Conservation (phyloP, 1,284 basidiomycete species). For the Retiboletus flavoniger region DNA sequence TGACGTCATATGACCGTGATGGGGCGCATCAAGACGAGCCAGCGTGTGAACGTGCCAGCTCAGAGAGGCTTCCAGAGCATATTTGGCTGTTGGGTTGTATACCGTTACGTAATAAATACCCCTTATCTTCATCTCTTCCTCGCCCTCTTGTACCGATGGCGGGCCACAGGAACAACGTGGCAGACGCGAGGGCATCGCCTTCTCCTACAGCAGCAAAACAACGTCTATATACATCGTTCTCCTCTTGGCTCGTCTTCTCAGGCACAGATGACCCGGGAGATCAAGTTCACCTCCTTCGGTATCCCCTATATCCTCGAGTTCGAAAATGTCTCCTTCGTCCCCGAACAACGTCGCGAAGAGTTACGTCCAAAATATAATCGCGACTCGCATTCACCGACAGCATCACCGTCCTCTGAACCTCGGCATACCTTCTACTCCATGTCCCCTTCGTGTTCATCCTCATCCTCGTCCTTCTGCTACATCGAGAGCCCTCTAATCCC, state of each 20-base stretch:
- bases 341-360: conserved; percentile 3
- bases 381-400: not conserved
- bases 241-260: conserved; percentile 1
- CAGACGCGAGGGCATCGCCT: conserved; percentile 3
- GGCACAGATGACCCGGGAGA: conserved; percentile 31
- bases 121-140: conserved; percentile 4
- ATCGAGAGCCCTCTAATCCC: conserved; percentile 18
- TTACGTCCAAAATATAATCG: not conserved
- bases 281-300: conserved; percentile 45
- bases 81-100: not conserved
- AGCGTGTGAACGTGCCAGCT: not conserved
- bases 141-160: not conserved
- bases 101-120: conserved; percentile 7
- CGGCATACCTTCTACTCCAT: not conserved
- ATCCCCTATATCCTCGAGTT: conserved; percentile 42
- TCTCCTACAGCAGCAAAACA: not conserved
- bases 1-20: conserved; percentile 22
- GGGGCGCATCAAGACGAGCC: not conserved
- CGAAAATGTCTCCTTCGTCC: conserved; percentile 41
- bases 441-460: conserved; percentile 17
- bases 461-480: conserved; percentile 30
- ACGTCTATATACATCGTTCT: not conserved
- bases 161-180: conserved; percentile 5
- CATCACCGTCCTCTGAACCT: not conserved
- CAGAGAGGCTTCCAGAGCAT: not conserved